A percentile compares a stretch with the other conserved stretches of the same genome.
These are phyloP conservation scores for Cantharellus anzutake DNA, from an alignment of 768 basidiomycete species.

Conservation along the genomic window DNA sequence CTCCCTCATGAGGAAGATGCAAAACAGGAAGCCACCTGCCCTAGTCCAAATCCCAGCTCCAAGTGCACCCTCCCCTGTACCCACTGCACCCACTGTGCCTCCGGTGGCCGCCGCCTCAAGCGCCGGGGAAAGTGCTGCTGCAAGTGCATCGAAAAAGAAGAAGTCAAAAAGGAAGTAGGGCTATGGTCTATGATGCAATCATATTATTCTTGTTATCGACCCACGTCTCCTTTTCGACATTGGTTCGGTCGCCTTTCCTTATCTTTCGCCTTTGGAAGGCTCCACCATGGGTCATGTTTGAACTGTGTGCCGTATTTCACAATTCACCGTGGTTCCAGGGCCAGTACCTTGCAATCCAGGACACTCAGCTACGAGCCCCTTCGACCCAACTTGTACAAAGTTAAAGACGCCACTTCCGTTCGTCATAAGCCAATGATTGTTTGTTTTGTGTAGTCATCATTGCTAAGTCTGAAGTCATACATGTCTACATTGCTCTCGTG, in stretches of 20 bases:
- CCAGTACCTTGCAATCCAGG: background rate
- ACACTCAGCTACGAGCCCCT: background rate
- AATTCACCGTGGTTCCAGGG: background rate
- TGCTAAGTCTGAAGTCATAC: background rate
- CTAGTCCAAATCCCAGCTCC: background rate
- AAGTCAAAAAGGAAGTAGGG: background rate
- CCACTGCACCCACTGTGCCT: background rate
- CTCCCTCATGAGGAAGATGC: conserved; percentile 73
- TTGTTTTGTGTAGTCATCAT: background rate
- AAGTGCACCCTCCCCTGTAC: background rate
- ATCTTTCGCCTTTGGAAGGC: background rate
- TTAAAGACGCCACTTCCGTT: background rate
- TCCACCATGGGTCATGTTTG: background rate
- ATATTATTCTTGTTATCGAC: background rate
- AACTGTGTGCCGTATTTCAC: background rate
- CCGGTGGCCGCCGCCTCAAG: background rate
- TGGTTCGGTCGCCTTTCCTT: background rate
- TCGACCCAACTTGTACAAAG: background rate
- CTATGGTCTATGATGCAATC: background rate
- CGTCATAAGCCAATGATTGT: background rate
- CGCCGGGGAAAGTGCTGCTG: background rate
- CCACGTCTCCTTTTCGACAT: background rate
- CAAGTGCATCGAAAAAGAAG: background rate
- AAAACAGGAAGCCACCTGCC: conserved; percentile 25
- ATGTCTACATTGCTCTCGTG: background rate